Conservation (phyloP, 371 early-diverging fungal species). For the Haplosporangium sp. region DNA sequence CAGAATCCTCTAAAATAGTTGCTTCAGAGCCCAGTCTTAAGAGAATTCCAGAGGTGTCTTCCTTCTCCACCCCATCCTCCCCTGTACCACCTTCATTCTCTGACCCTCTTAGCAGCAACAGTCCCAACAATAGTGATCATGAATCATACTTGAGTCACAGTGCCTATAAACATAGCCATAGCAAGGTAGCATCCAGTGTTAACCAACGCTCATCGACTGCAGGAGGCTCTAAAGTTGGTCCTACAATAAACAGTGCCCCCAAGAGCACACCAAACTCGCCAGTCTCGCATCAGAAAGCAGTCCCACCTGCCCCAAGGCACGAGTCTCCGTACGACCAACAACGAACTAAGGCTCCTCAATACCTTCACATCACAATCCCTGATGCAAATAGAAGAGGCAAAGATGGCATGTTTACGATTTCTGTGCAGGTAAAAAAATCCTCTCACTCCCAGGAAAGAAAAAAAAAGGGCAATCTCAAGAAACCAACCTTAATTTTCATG, state of each 20-base stretch:
- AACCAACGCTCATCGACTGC: conserved; percentile 12
- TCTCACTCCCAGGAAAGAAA: no score
- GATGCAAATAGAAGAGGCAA: conserved; percentile 43
- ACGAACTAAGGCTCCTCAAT: conserved; percentile 48
- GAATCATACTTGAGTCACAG: conserved; percentile 9
- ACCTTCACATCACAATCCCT: conserved; percentile 46
- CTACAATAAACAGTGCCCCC: conserved; percentile 2
- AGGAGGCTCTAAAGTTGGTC: background rate
- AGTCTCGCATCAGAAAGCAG: conserved; percentile 9
- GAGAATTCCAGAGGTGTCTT: conserved; percentile 12
- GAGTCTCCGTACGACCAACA: conserved; percentile 49
- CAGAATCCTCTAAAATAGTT: background rate
- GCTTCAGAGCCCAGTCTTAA: conserved; percentile 1
- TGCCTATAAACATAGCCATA: background rate
- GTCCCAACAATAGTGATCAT: conserved; percentile 6
- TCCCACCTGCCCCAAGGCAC: conserved; percentile 17
- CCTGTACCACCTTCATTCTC: conserved; percentile 22
- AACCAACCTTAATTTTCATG: background rate
- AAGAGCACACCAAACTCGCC: conserved; percentile 18
- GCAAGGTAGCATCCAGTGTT: background rate
- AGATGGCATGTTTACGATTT: conserved; percentile 51
- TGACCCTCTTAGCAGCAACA: conserved; percentile 26
- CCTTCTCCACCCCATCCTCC: conserved; percentile 32
- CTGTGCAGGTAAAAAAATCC: conserved; percentile 32
- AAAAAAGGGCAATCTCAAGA: no score